Evolutionary conservation across 176 grass and related monocot genomes (phyloP), one percentile per base, ranked within the genome.

Genomic region (Carex parvula): DNA sequence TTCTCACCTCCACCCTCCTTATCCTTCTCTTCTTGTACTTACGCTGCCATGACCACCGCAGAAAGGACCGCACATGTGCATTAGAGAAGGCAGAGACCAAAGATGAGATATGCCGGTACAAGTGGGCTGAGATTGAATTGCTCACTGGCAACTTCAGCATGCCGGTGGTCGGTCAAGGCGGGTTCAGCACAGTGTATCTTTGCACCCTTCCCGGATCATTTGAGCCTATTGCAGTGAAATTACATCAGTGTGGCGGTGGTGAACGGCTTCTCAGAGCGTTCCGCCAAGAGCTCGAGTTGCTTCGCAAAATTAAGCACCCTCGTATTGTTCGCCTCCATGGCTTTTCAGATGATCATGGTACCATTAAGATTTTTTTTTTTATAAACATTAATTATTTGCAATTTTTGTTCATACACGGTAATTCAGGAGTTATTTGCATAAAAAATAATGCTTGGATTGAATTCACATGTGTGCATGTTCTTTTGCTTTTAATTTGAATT

Each of bases 131-230:
- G 87, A 81, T 98, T 56, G 85, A 91, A 87, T 82, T 74, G 12
- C 84, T 98, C 9, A 91, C 92, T 5, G 87, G 82, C 56, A 86
- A 86, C 26, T 94, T 94, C 90, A 87, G 89, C 64, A 79, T 92
- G 2, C 60, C 87, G 39, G 95, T 93, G 67, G 89, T 98, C 10
- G 95, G 90, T 5, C 82, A 91, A 9, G 95, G 95, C 14, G 95
- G 95, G 18, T 98, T 93, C 79, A 94, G 95, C 87, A 64, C 46
- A 24, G 95, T 98, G 12, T 98, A 98, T 87, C 86, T 91, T 44
- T 86, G 89, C 3, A 66, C 54, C 30, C 63, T 84, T 70, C 59
- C 54, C 1, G 59, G 41, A 52, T 87, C 73, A 26, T 61, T 72
- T 7, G 53, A 44, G 17, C 84, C 80, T 0, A 90, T 91, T 33